Evolutionary conservation across 495 filamentous ascomycete genomes (phyloP), one percentile per base, ranked within the genome.

Genomic region (Neurospora sp.): DNA sequence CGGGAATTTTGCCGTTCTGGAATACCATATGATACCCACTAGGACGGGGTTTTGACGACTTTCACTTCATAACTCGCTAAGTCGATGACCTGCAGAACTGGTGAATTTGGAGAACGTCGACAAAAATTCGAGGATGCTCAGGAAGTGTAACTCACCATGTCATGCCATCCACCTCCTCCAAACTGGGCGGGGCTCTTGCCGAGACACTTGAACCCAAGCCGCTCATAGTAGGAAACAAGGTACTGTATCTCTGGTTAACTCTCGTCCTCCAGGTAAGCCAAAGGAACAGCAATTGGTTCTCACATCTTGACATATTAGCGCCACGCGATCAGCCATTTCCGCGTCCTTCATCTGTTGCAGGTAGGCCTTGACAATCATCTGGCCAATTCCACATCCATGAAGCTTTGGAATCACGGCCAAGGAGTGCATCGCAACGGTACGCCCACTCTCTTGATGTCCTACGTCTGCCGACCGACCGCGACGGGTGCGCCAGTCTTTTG

Each of bases 371-470:
- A 97, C 82, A 68, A 97, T 82, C 31, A 90, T 89, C 76, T 87
- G 89, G n/a, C 91, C 95, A 8, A 97, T 81, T 10, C 91, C 90
- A 71, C 88, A 88, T 42, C 88, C 83, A 73, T 97, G 94, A 53
- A 93, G 89, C 73, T 89, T 85, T 1, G 92, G 93, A 41, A 91
- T 83, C 31, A 97, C 91, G 18, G 91, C 92, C 1, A 98, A 83
- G 0, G 92, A 95, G 78, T 97, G 94, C 42, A 97, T 79, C 22
- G 88, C 91, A 70, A 98, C 83, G 3, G 93, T 96, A 42, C 88
- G 76, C 40, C 94, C 94, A 3, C 79, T 78, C 72, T 94, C 91
- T 70, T 91, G 87, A 78, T 97, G 92, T 14, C 87, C 86, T 22
- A 85, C 72, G 10, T 76, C 68, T 2, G 82, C 74, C 1, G 77